These are phyloP conservation scores for Trifolium fragiferum DNA, from an alignment of 306 rosid genomes.

Conservation along the genomic window DNA sequence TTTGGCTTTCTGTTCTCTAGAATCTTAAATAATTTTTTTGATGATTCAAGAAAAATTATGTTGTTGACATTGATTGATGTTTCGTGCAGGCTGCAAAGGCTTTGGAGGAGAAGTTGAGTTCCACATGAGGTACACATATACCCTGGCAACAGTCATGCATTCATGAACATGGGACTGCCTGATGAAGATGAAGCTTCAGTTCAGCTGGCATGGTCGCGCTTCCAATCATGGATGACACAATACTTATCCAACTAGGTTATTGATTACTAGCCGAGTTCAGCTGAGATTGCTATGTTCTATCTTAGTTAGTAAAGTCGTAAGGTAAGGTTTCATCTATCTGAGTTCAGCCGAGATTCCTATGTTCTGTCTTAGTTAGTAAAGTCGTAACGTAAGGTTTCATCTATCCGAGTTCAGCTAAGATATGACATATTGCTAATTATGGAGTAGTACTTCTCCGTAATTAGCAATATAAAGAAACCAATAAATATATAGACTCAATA, in stretches of 20 bases:
- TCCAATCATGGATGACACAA: conserved; percentile 81
- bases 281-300: neutral
- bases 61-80: conserved; percentile 41
- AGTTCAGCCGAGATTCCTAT: no score
- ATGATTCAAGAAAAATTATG: conserved; percentile 17
- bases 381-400: no score
- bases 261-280: neutral
- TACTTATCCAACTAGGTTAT: conserved; percentile 53
- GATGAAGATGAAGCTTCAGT: conserved; percentile 81
- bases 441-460: neutral
- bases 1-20: neutral
- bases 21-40: neutral
- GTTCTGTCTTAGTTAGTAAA: no score
- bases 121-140: conserved; percentile 81
- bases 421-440: neutral
- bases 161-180: conserved; percentile 94
- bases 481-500: no score
- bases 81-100: conserved; percentile 77
- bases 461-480: no score
- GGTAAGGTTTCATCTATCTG: neutral
- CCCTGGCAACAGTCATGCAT: conserved; percentile 80
- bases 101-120: conserved; percentile 83
- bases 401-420: no score
- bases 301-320: neutral
- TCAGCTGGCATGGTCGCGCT: conserved; percentile 91